phyloP scores from a whole-genome alignment of 345 rosid genomes.

The Boechera stricta region DNA sequence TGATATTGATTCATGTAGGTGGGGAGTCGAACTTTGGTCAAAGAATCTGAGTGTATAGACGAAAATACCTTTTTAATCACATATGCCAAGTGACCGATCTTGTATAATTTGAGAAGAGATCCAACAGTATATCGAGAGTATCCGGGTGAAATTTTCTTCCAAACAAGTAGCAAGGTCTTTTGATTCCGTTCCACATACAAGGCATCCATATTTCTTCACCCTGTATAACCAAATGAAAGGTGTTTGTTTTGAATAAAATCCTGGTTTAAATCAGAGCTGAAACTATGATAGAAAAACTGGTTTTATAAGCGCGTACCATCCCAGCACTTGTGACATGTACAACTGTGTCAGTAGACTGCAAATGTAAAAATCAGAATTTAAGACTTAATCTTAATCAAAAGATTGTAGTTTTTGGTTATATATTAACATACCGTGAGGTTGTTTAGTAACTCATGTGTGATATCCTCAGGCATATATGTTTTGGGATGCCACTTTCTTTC shows the following conservation, averaged over 20 bases:
- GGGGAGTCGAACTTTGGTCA: constrained; percentile 29
- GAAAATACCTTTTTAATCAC: constrained; percentile 27
- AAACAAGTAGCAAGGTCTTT: constrained; percentile 89
- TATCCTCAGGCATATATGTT: constrained; percentile 73
- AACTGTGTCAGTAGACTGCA: constrained; percentile 78
- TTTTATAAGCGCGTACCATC: constrained; percentile 52
- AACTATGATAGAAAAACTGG: background rate
- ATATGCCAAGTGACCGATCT: constrained; percentile 35
- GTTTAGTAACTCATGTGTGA: constrained; percentile 64
- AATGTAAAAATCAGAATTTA: constrained; percentile 22
- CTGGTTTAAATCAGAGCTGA: background rate
- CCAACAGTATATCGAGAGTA: constrained; percentile 72
- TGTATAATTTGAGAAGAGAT: constrained; percentile 80
- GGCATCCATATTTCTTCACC: constrained; percentile 62
- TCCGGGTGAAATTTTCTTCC: constrained; percentile 89
- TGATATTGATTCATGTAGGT: constrained; percentile 16
- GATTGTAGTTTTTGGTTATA: background rate
- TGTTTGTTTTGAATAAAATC: background rate
- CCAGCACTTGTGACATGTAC: constrained; percentile 87
- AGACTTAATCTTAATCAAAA: background rate
- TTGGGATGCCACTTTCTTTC: constrained; percentile 99
- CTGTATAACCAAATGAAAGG: constrained; percentile 45
- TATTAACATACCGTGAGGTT: constrained; percentile 73
- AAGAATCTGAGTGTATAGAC: constrained; percentile 39
- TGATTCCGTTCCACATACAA: constrained; percentile 95